A percentile compares a stretch with the other conserved stretches of the same genome.
These are phyloP conservation scores for Geranium rotundifolium DNA, from an alignment of 345 rosid genomes.

Conservation along the genomic window DNA sequence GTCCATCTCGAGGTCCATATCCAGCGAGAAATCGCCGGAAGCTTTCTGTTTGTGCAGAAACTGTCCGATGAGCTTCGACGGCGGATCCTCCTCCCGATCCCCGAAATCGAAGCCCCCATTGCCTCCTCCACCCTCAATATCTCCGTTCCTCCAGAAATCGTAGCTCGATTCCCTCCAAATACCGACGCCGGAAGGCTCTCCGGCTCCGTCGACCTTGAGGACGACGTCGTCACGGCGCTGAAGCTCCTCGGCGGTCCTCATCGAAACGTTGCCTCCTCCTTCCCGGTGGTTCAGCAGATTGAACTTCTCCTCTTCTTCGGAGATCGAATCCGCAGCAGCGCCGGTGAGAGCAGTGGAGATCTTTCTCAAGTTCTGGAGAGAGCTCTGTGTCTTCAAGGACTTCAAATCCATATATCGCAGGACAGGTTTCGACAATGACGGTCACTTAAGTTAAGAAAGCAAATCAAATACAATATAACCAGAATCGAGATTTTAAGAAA, in stretches of 20 bases:
- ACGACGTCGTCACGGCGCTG: conserved; percentile 5
- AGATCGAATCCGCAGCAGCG: not conserved
- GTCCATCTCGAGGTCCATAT: conserved; percentile 61
- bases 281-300: conserved; percentile 33
- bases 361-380: conserved; percentile 25
- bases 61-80: conserved; percentile 28
- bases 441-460: not conserved
- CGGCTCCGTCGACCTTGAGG: conserved; percentile 4
- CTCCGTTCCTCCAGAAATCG: conserved; percentile 26
- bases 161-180: conserved; percentile 23
- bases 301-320: conserved; percentile 39
- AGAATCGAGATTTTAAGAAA: too few relatives aligned
- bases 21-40: conserved; percentile 46
- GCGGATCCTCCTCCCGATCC: conserved; percentile 10
- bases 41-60: conserved; percentile 18
- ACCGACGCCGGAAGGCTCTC: not conserved
- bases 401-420: conserved; percentile 14
- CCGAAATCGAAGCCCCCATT: not conserved
- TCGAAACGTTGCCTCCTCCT: not conserved
- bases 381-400: conserved; percentile 38
- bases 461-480: not conserved
- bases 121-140: not conserved
- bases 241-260: not conserved
- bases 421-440: not conserved
- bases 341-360: conserved; percentile 13